Conservation (phyloP, 2,329 filamentous ascomycete genomes). For the Hypomyces perniciosus region DNA sequence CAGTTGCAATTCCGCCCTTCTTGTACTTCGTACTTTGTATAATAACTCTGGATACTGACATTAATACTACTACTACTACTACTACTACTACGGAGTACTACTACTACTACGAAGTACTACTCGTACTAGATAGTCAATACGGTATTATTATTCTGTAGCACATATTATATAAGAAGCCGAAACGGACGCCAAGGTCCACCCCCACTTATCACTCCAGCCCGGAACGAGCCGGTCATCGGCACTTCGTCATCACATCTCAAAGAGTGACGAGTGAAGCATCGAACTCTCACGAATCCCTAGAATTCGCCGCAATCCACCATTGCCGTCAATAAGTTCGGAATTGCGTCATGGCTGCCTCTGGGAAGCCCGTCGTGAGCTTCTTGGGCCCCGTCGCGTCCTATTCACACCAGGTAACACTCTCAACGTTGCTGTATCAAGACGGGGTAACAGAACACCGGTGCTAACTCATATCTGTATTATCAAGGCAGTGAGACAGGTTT, state of each 20-base stretch:
- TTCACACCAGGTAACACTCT: constrained; percentile 41
- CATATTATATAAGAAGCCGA: not conserved
- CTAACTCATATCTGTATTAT: not conserved
- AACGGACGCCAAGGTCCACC: not conserved
- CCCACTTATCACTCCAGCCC: constrained; percentile 2
- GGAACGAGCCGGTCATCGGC: not conserved
- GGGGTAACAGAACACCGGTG: not conserved
- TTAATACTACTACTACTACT: not conserved
- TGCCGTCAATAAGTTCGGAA: not conserved
- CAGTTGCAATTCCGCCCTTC: not conserved
- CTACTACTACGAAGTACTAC: no score
- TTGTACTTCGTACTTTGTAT: not conserved
- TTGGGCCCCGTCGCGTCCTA: constrained; percentile 45
- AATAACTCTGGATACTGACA: not conserved
- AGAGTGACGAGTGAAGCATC: not conserved
- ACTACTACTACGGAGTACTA: not conserved
- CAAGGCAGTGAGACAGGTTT: constrained; percentile 42
- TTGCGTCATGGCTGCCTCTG: constrained; percentile 21
- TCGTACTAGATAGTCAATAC: not conserved
- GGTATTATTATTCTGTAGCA: not conserved
- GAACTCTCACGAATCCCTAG: not conserved
- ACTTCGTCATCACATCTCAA: not conserved
- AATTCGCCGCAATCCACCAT: not conserved
- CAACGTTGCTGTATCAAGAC: not conserved
- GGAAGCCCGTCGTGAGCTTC: constrained; percentile 41